Conservation (phyloP, 2,329 filamentous ascomycete genomes). For the Monosporascus sp. region DNA sequence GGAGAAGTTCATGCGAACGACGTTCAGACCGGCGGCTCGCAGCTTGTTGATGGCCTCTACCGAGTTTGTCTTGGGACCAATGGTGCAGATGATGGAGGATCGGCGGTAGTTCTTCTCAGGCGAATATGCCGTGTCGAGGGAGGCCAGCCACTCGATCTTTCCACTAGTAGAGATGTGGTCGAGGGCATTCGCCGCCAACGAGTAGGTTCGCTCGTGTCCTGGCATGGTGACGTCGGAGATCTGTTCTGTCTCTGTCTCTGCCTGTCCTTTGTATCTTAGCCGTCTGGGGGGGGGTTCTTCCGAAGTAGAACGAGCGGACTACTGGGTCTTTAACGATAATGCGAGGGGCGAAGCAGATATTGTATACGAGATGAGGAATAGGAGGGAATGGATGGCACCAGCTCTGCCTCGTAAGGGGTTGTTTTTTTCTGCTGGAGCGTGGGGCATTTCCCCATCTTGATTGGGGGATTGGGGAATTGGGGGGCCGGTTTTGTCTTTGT, state of each 20-base stretch:
- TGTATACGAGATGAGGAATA: too few relatives aligned
- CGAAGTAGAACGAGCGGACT: not conserved
- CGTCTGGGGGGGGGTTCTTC: not conserved
- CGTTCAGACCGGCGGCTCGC: conserved; percentile 86
- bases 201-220: conserved; percentile 6
- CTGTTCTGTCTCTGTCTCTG: not conserved
- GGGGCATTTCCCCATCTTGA: not conserved
- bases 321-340: too few relatives aligned
- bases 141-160: conserved; percentile 61
- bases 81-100: conserved; percentile 98
- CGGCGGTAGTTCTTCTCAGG: conserved; percentile 89
- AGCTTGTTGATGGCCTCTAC: conserved; percentile 95
- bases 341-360: too few relatives aligned
- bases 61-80: conserved; percentile 98
- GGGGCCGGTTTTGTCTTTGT: too few relatives aligned
- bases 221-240: not conserved
- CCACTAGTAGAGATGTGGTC: conserved; percentile 79
- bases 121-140: conserved; percentile 82
- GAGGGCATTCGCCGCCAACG: conserved; percentile 61
- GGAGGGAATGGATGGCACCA: not conserved
- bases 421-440: not conserved
- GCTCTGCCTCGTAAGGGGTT: not conserved
- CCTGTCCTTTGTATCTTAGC: not conserved
- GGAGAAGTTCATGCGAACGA: conserved; percentile 99
- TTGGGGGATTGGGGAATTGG: not conserved